Evolutionary conservation across 768 basidiomycete genomes (phyloP).

Genomic region (Suillus lakei): DNA sequence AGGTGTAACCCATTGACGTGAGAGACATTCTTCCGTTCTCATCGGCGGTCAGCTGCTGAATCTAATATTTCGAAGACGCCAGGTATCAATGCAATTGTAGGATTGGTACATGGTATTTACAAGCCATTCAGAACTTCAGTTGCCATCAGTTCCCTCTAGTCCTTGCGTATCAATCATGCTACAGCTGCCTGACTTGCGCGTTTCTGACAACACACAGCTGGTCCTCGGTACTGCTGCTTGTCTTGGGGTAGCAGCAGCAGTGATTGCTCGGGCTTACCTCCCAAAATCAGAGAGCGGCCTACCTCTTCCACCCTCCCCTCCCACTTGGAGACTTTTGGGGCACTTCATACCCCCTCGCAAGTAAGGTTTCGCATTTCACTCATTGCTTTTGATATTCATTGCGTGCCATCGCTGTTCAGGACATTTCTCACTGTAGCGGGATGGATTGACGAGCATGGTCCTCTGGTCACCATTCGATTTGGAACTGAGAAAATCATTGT

Average conservation of each 20-base stretch:
- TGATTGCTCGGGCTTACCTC: background rate
- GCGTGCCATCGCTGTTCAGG: background rate
- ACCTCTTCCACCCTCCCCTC: background rate
- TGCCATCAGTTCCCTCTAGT: background rate
- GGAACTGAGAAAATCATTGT: background rate
- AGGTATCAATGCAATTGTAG: background rate
- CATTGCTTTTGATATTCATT: background rate
- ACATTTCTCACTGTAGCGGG: background rate
- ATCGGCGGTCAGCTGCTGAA: background rate
- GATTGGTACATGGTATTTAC: background rate
- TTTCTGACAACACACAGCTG: background rate
- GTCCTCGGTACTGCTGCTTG: background rate
- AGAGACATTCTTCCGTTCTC: background rate
- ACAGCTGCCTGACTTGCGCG: background rate
- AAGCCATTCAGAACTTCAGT: background rate
- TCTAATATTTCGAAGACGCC: background rate
- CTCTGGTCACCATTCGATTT: background rate
- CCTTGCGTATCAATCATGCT: background rate
- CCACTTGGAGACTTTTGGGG: background rate
- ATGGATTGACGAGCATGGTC: background rate
- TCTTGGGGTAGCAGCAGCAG: background rate
- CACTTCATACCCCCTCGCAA: background rate
- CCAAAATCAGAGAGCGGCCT: background rate
- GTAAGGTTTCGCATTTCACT: background rate
- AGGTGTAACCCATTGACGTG: background rate